Base-by-base conservation (phyloP, 2,329 filamentous ascomycete genomes). In the Coniella vitis region DNA sequence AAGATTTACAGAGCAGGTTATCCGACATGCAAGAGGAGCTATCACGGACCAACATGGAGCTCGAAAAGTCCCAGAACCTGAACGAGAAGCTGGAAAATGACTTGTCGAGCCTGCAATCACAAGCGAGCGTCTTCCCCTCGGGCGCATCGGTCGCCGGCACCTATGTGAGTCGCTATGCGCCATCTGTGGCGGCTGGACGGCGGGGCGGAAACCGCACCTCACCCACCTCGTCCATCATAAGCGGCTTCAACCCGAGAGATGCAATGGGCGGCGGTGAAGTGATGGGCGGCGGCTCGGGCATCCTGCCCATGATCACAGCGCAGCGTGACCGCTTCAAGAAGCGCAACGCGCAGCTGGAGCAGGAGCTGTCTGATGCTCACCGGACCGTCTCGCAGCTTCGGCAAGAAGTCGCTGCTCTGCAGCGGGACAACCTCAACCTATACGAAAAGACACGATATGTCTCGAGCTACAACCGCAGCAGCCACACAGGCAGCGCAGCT, bases 361-460 rank as follows among this genome's bases (percentile, higher is more conserved):
- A 86, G 52, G 91, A 97, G 61, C 74, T 97, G 9, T 89, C 90
- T 5, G 90, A 94, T 56, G 79, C 80, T 31, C 89, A 97, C 65
- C 78, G 81, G 40, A 86, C 80, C 0, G 83, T 96, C 19, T 91
- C 90, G 17, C 86, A 90, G 32, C 74, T 98, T 40, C 83, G 93
- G 38, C 88, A 94, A 59, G 93, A 98, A 64, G 82, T 97, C 52
- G 85, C 90, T 5, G 88, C 90, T 2, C 73, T 98, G 36, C 94
- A 98, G 63, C 95, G 90, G 65, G 93, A 98, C 67, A 98, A 98
- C 63, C 75, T 98, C 32, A 90, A 86, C 59, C 76, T 98, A 7
- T 98, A 98, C 65, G 93, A 98, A 67, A 98, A 97, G 76, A 95
- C 91, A 16, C 82, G 93, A 57, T 98, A 98, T 64, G 83, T 97